These are phyloP conservation scores for Tricholoma flavovirens DNA, from an alignment of 768 basidiomycete species.

Conservation along the genomic window DNA sequence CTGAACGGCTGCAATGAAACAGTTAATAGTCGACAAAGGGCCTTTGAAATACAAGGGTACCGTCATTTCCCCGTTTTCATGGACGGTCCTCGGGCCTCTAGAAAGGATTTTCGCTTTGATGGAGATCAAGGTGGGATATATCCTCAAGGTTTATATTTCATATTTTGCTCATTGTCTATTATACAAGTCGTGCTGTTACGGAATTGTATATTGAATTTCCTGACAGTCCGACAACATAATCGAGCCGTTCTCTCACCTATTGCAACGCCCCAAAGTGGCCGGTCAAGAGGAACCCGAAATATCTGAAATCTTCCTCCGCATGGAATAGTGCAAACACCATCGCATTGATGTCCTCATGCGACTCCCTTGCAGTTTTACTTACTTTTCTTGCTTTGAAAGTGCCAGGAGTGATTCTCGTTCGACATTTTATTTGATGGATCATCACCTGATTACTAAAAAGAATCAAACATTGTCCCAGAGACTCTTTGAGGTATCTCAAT, in stretches of 20 bases:
- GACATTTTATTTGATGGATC: too few relatives aligned
- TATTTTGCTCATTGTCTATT: background rate
- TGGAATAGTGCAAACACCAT: too few relatives aligned
- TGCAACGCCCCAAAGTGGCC: background rate
- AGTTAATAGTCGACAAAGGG: constrained; percentile 45
- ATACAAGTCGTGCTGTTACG: background rate
- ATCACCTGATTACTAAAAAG: too few relatives aligned
- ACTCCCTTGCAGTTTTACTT: too few relatives aligned
- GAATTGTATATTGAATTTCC: background rate
- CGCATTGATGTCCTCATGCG: too few relatives aligned
- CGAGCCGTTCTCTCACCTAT: background rate
- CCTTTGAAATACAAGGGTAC: constrained; percentile 37
- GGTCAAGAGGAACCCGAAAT: background rate
- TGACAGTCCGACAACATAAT: background rate
- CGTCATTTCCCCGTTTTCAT: constrained; percentile 46
- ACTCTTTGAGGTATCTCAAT: too few relatives aligned
- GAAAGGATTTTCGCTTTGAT: constrained; percentile 44
- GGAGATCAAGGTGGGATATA: constrained; percentile 27
- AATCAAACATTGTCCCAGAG: too few relatives aligned
- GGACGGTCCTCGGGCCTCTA: constrained; percentile 45
- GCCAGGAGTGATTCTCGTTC: too few relatives aligned
- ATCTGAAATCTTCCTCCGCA: too few relatives aligned
- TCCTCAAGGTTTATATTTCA: background rate
- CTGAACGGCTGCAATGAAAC: too few relatives aligned
- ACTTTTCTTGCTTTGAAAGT: too few relatives aligned